phyloP scores from a whole-genome alignment of 495 filamentous ascomycete genomes.

The Aspergillus baeticus region DNA sequence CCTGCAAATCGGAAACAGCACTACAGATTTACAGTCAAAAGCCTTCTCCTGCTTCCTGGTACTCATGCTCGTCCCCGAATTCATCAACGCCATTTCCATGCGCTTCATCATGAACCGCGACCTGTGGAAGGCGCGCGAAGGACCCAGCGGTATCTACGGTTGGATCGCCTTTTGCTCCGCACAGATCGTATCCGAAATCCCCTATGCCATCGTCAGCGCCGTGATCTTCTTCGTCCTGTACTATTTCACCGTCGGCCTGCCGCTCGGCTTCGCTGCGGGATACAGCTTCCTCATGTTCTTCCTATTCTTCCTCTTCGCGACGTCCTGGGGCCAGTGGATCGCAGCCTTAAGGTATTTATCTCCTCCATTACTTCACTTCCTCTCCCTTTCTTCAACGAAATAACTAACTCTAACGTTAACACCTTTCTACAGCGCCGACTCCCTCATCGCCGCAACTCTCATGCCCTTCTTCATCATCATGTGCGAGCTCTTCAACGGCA shows the following conservation, averaged over 20 bases:
- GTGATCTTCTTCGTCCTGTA: conserved; percentile 70
- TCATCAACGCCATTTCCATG: conserved; percentile 76
- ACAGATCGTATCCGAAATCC: conserved; percentile 73
- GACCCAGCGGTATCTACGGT: conserved; percentile 71
- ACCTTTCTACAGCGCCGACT: conserved; percentile 49
- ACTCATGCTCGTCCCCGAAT: conserved; percentile 71
- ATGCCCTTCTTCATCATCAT: conserved; percentile 68
- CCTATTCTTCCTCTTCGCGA: conserved; percentile 73
- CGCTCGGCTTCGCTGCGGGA: conserved; percentile 58
- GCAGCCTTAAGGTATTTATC: conserved; percentile 57
- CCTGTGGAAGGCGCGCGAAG: conserved; percentile 71
- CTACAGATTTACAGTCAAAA: conserved; percentile 68
- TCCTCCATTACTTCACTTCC: too few relatives aligned
- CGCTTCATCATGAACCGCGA: conserved; percentile 72
- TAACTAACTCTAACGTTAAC: neutral
- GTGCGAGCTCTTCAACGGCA: conserved; percentile 68
- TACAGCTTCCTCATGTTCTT: conserved; percentile 84
- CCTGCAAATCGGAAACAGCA: conserved; percentile 65
- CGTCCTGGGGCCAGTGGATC: conserved; percentile 69
- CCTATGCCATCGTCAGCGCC: conserved; percentile 69
- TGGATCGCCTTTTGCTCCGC: conserved; percentile 68
- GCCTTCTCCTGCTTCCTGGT: conserved; percentile 82
- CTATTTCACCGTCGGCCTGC: conserved; percentile 70
- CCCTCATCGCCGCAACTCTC: conserved; percentile 67
- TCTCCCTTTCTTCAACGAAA: neutral